Base-by-base conservation (phyloP, 2,329 filamentous ascomycete genomes). In the Cladosporium sp. region DNA sequence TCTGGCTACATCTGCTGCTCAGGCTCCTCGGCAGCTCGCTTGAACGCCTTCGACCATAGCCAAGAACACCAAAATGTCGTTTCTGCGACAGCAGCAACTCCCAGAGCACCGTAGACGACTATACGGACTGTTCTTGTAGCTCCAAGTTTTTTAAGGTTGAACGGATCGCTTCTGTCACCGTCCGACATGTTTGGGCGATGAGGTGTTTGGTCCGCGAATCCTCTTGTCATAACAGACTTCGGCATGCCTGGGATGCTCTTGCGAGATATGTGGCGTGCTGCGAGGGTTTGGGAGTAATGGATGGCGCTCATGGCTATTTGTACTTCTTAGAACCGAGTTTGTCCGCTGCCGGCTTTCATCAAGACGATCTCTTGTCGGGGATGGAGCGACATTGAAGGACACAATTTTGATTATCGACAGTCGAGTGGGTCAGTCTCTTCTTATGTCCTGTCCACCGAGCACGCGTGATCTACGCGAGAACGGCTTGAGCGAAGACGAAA, bases 61-160 rank as follows among this genome's bases (percentile, higher is more conserved):
- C 57, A 60, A 21, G 57, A 49, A 31, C 57, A 46, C 57, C 57
- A 60, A 26, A 60, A 60, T 14, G 26, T 44, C 3, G 57, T 60
- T 28, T 60, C 57, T n/a, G 57, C 37, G 23, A 33, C 12, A n/a
- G 57, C 57, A 46, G 57, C 57, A 49, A 50, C 11, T n/a, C 57
- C 57, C 2, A 60, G 28, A 33, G 40, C 40, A 21, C 40, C 10
- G 40, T 21, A 46, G 16, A 46, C n/a, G 40, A 46, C 40, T 46
- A 46, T 21, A 12, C 40, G 40, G 8, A 46, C 40, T 46, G 40
- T 21, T 7, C 40, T 7, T 21, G 40, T 46, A 21, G 40, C 40
- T 46, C 40, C 40, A 16, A 46, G 40, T 7, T 23, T 46, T 10
- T 46, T 46, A 8, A 46, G 40, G 21, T 46, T 23, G n/a, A 46